phyloP scores from a whole-genome alignment of 768 basidiomycete species.

The Rhodotorula diobovata region DNA sequence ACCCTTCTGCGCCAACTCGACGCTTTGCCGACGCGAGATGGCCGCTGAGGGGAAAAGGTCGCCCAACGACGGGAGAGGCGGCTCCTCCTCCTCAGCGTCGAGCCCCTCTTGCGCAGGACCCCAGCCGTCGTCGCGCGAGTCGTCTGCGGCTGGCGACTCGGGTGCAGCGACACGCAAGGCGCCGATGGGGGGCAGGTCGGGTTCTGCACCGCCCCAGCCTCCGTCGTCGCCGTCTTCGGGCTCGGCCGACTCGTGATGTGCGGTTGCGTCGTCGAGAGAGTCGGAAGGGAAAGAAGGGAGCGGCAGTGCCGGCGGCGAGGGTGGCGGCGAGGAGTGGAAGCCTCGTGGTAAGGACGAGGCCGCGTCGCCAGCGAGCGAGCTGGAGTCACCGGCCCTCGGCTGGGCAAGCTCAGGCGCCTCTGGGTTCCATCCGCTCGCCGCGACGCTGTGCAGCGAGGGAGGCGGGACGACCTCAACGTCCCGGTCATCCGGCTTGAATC shows the following conservation, averaged over 20 bases:
- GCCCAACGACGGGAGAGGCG: slow-evolving; percentile 18
- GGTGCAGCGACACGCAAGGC: background rate
- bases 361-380: background rate
- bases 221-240: slow-evolving; percentile 8
- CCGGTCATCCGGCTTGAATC: background rate
- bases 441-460: background rate
- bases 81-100: background rate
- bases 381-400: no score
- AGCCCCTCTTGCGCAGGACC: background rate
- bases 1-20: background rate
- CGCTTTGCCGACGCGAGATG: background rate
- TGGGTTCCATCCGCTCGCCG: background rate
- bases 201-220: slow-evolving; percentile 24
- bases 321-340: background rate
- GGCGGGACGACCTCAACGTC: background rate
- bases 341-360: background rate
- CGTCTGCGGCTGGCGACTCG: background rate
- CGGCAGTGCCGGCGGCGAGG: background rate
- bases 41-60: slow-evolving; percentile 12
- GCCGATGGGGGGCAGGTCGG: slow-evolving; percentile 25
- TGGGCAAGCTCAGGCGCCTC: background rate
- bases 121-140: slow-evolving; percentile 15
- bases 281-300: background rate
- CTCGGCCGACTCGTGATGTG: background rate
- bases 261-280: background rate